phyloP scores from a whole-genome alignment of 176 grass and related monocot genomes.

The Bolboschoenus planiculmis region DNA sequence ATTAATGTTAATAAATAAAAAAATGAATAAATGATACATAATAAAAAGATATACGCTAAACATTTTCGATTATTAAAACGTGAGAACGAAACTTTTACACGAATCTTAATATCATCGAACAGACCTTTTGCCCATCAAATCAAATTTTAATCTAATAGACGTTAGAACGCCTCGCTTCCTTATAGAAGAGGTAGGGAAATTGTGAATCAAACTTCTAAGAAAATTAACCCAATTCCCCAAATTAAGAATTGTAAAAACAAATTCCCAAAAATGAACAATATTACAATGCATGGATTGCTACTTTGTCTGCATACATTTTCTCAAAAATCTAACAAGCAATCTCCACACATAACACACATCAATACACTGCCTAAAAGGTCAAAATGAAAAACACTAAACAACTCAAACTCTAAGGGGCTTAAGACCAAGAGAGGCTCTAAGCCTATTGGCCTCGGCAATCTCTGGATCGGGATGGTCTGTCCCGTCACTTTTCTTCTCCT shows the following conservation, averaged over 20 bases:
- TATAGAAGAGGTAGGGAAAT: background rate
- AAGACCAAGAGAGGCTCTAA: slow-evolving; percentile 27
- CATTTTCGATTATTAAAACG: no score
- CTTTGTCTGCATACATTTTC: background rate
- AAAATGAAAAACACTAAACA: background rate
- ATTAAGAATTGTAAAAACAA: background rate
- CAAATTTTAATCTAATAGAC: background rate
- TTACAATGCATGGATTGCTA: background rate
- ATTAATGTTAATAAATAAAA: no score
- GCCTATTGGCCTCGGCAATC: slow-evolving; percentile 28
- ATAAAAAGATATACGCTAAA: no score
- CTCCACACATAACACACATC: background rate
- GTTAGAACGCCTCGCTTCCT: no score
- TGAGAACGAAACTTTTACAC: no score
- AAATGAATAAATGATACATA: no score
- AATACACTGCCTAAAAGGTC: background rate
- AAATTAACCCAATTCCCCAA: background rate
- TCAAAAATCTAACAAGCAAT: background rate
- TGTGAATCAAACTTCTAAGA: background rate
- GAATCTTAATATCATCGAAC: no score
- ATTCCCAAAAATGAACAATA: background rate
- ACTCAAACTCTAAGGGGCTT: slow-evolving; percentile 15
- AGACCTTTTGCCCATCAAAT: background rate
- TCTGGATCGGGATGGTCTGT: slow-evolving; percentile 27
- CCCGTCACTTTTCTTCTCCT: slow-evolving; percentile 23